phyloP scores from a whole-genome alignment of 225 moss, liverwort and hornwort genomes.

The Sphagnum tenellum region DNA sequence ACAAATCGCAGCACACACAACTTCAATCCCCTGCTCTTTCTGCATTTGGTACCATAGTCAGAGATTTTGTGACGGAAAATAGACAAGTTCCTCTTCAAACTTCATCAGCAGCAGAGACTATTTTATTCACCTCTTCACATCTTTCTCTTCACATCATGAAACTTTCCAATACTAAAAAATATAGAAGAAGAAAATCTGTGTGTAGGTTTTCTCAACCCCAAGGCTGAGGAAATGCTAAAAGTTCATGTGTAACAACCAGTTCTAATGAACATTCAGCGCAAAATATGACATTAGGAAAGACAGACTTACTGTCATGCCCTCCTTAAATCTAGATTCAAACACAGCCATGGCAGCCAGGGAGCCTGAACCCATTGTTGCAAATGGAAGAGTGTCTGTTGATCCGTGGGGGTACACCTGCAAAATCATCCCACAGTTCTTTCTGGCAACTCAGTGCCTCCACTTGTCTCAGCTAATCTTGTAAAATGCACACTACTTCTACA shows the following conservation, averaged over 20 bases:
- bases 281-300: neutral
- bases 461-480: neutral
- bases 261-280: too few relatives aligned
- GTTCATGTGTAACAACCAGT: too few relatives aligned
- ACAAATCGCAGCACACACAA: conserved; percentile 38
- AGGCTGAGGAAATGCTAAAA: neutral
- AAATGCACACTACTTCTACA: neutral
- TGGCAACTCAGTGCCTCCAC: neutral
- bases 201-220: too few relatives aligned
- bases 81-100: neutral
- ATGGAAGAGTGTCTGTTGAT: conserved; percentile 76
- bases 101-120: neutral
- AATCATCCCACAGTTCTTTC: too few relatives aligned
- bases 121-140: too few relatives aligned
- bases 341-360: conserved; percentile 86
- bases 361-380: conserved; percentile 83
- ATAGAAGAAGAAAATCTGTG: too few relatives aligned
- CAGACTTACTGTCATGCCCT: conserved; percentile 50
- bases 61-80: neutral
- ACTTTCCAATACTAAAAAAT: too few relatives aligned
- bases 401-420: conserved; percentile 74
- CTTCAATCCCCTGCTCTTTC: conserved; percentile 43
- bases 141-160: too few relatives aligned
- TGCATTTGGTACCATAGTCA: conserved; percentile 10
- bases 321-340: conserved; percentile 81